phyloP scores from a whole-genome alignment of 805 yeast species.

The Ogataea parapolymorpha region DNA sequence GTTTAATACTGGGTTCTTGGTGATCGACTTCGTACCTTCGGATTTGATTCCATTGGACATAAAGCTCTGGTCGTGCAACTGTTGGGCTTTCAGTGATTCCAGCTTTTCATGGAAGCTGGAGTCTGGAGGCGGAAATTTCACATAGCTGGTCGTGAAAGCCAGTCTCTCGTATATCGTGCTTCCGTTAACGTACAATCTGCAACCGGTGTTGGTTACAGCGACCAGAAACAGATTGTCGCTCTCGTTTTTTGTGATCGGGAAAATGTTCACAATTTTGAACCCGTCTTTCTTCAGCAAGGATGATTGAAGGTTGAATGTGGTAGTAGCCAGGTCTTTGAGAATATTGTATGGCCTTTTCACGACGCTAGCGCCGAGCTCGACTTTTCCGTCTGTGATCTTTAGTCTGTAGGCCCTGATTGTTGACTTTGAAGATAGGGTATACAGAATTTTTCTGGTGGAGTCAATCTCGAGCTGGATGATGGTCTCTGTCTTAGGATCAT shows the following conservation, averaged over 20 bases:
- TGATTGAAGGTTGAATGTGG: conserved; percentile 30
- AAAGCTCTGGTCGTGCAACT: conserved; percentile 32
- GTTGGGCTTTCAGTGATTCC: conserved; percentile 36
- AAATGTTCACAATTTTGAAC: conserved; percentile 60
- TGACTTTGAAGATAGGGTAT: conserved; percentile 79
- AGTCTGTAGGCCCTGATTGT: conserved; percentile 76
- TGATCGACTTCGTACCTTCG: conserved; percentile 16
- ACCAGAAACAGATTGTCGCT: conserved; percentile 68
- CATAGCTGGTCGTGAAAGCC: conserved; percentile 35
- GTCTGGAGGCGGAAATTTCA: conserved; percentile 45
- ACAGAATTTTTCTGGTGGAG: conserved; percentile 69
- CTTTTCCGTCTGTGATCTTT: conserved; percentile 37
- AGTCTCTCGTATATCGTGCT: conserved; percentile 35
- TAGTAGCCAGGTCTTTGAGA: conserved; percentile 44
- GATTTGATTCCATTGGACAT: conserved; percentile 13
- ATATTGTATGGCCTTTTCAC: conserved; percentile 44
- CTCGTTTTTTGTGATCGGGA: conserved; percentile 59
- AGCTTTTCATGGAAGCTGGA: conserved; percentile 28
- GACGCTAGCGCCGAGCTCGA: conserved; percentile 27
- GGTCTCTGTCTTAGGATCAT: conserved; percentile 45
- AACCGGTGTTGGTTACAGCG: conserved; percentile 81
- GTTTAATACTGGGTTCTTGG: conserved; percentile 29
- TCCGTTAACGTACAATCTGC: conserved; percentile 65
- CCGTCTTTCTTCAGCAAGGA: conserved; percentile 52
- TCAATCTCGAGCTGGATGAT: conserved; percentile 70